phyloP scores from a whole-genome alignment of 2,329 filamentous ascomycete genomes.

The Penicillium sp. region DNA sequence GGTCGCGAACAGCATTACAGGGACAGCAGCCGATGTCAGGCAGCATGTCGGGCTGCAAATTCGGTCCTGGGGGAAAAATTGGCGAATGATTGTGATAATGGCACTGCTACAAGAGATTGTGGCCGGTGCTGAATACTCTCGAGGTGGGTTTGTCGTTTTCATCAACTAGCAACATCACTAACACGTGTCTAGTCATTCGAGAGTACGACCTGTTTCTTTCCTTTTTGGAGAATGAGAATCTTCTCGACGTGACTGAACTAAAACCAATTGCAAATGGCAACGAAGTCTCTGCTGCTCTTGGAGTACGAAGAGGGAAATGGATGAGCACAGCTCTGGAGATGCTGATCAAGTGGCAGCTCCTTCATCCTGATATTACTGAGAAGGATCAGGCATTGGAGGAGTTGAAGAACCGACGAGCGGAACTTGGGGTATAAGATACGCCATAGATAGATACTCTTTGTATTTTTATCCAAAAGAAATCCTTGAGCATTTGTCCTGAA shows the following conservation, averaged over 20 bases:
- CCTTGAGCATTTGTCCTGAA: too few relatives aligned
- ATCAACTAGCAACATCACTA: conserved; percentile 14
- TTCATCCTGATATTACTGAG: conserved; percentile 66
- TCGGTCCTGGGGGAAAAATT: conserved; percentile 35
- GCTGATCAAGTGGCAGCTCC: conserved; percentile 82
- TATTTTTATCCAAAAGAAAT: not conserved
- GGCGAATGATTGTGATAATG: conserved; percentile 37
- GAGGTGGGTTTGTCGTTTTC: conserved; percentile 26
- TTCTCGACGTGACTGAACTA: conserved; percentile 52
- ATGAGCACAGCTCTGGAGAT: conserved; percentile 74
- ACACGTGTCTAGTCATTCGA: conserved; percentile 37
- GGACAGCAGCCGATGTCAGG: conserved; percentile 31
- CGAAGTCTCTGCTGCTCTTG: conserved; percentile 63
- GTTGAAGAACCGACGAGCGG: conserved; percentile 49
- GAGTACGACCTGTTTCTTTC: conserved; percentile 53
- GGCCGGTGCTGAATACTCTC: conserved; percentile 24
- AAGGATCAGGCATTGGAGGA: conserved; percentile 57
- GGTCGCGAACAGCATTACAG: conserved; percentile 22
- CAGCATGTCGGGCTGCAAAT: conserved; percentile 34
- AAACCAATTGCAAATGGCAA: conserved; percentile 71
- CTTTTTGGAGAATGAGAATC: conserved; percentile 47
- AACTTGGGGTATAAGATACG: conserved; percentile 39
- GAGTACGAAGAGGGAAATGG: conserved; percentile 70
- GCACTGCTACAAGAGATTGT: conserved; percentile 39
- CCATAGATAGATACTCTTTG: conserved; percentile 1